A percentile compares a stretch with the other conserved stretches of the same genome.
These are phyloP conservation scores for Modicella reniformis DNA, from an alignment of 371 early-diverging fungal genomes.

Conservation along the genomic window DNA sequence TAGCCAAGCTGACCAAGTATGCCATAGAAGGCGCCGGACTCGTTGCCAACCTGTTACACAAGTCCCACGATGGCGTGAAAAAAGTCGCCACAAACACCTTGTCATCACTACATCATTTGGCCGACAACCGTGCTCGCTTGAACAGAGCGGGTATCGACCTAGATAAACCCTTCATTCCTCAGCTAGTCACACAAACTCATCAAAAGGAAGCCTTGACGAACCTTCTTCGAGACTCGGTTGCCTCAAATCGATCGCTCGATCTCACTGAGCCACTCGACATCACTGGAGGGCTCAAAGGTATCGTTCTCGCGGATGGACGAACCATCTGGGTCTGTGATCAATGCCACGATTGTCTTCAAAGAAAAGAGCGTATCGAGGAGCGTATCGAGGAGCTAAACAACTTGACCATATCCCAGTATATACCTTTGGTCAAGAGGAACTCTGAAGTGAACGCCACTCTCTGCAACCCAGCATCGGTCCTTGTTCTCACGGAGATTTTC, in stretches of 20 bases:
- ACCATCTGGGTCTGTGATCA: not conserved
- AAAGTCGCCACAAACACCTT: no score
- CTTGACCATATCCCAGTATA: not conserved
- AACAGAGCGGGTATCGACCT: not conserved
- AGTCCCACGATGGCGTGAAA: no score
- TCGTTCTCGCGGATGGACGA: not conserved
- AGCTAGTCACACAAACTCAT: not conserved
- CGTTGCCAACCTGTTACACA: no score
- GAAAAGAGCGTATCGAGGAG: not conserved
- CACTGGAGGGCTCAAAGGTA: constrained; percentile 2
- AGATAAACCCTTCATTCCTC: not conserved
- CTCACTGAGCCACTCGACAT: no score
- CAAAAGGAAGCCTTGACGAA: not conserved
- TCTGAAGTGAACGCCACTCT: not conserved
- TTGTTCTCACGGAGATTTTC: not conserved
- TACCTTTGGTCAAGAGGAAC: not conserved
- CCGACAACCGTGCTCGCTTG: not conserved
- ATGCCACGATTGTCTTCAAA: not conserved
- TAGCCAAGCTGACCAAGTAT: no score
- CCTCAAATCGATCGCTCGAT: no score
- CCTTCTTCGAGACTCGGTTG: not conserved
- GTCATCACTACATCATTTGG: no score
- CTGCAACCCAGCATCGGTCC: not conserved
- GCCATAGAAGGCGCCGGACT: no score
- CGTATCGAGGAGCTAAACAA: not conserved